These are phyloP conservation scores for Penicillium flavigenum DNA, from an alignment of 495 filamentous ascomycete genomes.

Conservation along the genomic window DNA sequence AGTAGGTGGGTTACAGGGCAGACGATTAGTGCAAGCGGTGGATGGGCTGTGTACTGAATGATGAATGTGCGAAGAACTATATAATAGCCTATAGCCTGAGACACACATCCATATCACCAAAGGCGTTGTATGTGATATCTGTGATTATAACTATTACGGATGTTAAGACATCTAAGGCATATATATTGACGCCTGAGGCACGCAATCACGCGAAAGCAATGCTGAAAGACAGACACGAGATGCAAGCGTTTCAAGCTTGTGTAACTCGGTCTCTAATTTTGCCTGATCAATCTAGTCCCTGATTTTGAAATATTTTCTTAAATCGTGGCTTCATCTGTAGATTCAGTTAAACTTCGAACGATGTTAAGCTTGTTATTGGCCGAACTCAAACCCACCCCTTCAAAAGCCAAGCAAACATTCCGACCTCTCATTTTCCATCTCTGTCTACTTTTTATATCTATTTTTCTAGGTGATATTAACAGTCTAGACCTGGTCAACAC, in stretches of 20 bases:
- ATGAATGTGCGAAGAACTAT: too few relatives aligned
- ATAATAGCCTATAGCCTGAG: too few relatives aligned
- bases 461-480: neutral
- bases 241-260: neutral
- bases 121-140: too few relatives aligned
- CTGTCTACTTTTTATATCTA: neutral
- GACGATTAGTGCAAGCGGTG: too few relatives aligned
- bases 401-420: neutral
- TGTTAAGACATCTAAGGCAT: too few relatives aligned
- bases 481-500: neutral
- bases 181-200: neutral
- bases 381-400: slow-evolving; percentile 3
- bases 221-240: neutral
- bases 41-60: too few relatives aligned
- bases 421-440: neutral
- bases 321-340: neutral
- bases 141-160: too few relatives aligned
- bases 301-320: neutral
- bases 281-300: neutral
- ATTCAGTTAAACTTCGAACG: too few relatives aligned
- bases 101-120: too few relatives aligned
- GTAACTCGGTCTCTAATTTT: neutral
- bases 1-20: too few relatives aligned
- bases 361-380: slow-evolving; percentile 1
- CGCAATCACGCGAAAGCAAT: neutral